A percentile compares a stretch with the other conserved stretches of the same genome.
Evolutionary conservation across 139 green algal genomes (phyloP).

Genomic region (Coelastrella sp.): DNA sequence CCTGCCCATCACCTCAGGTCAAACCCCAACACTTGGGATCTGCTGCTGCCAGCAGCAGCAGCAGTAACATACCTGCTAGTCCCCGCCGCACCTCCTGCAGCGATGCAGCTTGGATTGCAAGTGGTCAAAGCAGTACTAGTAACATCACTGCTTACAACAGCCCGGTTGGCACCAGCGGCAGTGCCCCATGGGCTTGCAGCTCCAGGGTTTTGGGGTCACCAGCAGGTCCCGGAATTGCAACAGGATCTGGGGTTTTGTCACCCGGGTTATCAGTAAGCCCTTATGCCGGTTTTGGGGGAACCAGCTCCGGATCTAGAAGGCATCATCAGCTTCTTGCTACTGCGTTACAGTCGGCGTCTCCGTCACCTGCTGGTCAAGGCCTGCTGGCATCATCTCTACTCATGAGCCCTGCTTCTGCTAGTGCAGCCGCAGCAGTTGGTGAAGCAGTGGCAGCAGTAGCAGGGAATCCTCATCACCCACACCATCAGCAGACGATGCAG

Average conservation of each 20-base stretch:
- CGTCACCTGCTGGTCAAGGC: not conserved
- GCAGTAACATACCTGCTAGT: not conserved
- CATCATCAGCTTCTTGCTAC: not conserved
- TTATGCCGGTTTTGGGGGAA: not conserved
- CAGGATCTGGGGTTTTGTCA: not conserved
- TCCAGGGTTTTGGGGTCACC: not conserved
- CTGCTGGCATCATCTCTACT: not conserved
- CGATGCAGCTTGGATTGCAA: not conserved
- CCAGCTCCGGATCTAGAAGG: not conserved
- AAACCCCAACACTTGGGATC: not conserved
- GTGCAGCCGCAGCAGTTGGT: not conserved
- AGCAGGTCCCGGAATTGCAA: not conserved
- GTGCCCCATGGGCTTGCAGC: too few species aligned
- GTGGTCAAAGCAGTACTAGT: not conserved
- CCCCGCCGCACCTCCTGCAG: not conserved
- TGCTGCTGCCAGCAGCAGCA: not conserved
- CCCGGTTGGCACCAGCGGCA: not conserved
- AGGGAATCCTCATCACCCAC: conserved; percentile 37
- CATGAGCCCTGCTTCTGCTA: conserved; percentile 13
- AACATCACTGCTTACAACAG: not conserved
- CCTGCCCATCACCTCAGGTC: not conserved
- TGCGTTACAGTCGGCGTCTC: not conserved
- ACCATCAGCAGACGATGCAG: conserved; percentile 29
- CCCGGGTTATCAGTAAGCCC: not conserved
- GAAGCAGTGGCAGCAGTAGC: conserved; percentile 25